Percentiles rank a stretch among this genome's conserved stretches.
Evolutionary conservation across 2,329 filamentous ascomycete genomes (phyloP).

Genomic region (Diaporthe eres): DNA sequence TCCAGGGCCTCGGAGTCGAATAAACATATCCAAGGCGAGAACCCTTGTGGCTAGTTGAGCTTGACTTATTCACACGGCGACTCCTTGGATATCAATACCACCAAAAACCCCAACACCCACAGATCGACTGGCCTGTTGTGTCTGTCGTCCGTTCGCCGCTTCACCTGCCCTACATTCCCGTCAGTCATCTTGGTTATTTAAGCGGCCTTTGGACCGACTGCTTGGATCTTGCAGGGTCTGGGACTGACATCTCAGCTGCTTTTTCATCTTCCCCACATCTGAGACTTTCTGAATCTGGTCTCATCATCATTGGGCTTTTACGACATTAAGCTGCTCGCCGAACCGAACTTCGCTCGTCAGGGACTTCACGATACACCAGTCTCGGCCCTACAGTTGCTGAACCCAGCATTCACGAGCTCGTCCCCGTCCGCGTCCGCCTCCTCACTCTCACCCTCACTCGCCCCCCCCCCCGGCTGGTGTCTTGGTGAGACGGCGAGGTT

Average conservation of each 20-base stretch:
- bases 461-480: conserved; percentile 1
- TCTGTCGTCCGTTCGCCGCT: background rate
- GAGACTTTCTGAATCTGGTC: conserved; percentile 2
- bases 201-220: background rate
- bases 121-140: background rate
- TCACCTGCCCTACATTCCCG: background rate
- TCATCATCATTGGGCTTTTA: background rate
- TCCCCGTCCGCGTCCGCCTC: background rate
- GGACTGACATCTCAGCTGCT: conserved; percentile 10
- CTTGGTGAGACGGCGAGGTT: conserved; percentile 12
- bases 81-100: background rate
- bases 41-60: conserved; percentile 6
- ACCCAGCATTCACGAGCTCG: background rate
- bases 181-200: background rate
- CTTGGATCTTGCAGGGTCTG: background rate
- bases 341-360: background rate
- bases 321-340: background rate
- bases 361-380: conserved; percentile 15
- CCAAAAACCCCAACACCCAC: background rate
- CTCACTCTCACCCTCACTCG: background rate
- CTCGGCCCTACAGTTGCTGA: background rate
- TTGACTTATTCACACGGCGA: conserved; percentile 1
- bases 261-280: background rate
- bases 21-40: background rate
- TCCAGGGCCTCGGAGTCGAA: conserved; percentile 7